Percentiles rank a stretch among this genome's conserved stretches.
Conservation (phyloP, 768 basidiomycete species). For the Phylloporus rhodoxanthus region DNA sequence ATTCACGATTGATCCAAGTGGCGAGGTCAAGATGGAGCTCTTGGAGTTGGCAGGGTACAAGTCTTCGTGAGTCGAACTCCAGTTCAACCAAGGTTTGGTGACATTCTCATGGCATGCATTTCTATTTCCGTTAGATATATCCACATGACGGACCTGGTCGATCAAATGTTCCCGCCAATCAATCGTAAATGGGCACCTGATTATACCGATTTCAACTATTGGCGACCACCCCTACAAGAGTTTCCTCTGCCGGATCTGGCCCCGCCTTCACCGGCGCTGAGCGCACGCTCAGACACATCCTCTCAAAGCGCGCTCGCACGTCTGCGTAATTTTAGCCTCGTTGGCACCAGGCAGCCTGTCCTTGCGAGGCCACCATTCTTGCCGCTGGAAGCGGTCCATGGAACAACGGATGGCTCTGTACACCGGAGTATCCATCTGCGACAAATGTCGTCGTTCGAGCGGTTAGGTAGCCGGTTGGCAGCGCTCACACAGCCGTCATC, state of each 20-base stretch:
- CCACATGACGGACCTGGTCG: constrained; percentile 98
- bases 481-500: constrained; percentile 42
- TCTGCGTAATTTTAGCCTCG: constrained; percentile 73
- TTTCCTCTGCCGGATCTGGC: constrained; percentile 72
- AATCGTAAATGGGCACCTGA: constrained; percentile 83
- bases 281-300: constrained; percentile 86
- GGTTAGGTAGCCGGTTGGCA: constrained; percentile 54
- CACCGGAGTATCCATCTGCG: constrained; percentile 44
- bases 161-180: constrained; percentile 98
- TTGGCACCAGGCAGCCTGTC: constrained; percentile 40
- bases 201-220: constrained; percentile 96
- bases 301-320: constrained; percentile 67
- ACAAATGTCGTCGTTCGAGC: constrained; percentile 75
- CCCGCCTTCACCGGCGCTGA: constrained; percentile 90
- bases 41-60: constrained; percentile 96
- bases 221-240: constrained; percentile 78
- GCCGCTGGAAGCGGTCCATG: constrained; percentile 12
- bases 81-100: background rate
- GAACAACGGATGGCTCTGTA: constrained; percentile 6
- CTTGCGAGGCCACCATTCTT: constrained; percentile 24
- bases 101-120: background rate
- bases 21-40: constrained; percentile 95
- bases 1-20: constrained; percentile 92
- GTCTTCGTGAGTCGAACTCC: constrained; percentile 61
- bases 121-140: constrained; percentile 61